Evolutionary conservation across 108 stramenopile genomes (phyloP).

Genomic region (Aureococcus anophagefferens): DNA sequence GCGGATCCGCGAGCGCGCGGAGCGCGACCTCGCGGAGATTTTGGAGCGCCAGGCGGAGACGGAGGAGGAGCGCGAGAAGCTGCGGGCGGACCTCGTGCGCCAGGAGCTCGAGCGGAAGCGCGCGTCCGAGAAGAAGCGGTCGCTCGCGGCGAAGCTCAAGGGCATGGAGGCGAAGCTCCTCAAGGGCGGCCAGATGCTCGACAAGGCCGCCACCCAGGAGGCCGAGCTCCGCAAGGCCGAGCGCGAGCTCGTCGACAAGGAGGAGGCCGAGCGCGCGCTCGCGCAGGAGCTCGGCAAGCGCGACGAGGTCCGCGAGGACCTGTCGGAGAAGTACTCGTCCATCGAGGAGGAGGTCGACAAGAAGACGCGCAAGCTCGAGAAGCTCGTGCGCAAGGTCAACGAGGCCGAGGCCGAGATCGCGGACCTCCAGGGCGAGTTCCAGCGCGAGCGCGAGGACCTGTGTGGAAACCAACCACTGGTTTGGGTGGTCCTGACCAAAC

Average conservation of each 20-base stretch:
- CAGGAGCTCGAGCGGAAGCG: slow-evolving; percentile 52
- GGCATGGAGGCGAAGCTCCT: slow-evolving; percentile 79
- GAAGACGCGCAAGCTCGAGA: slow-evolving; percentile 72
- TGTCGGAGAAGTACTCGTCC: slow-evolving; percentile 25
- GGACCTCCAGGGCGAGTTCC: slow-evolving; percentile 60
- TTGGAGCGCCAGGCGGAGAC: slow-evolving; percentile 49
- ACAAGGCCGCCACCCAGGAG: slow-evolving; percentile 73
- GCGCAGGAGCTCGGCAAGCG: slow-evolving; percentile 45
- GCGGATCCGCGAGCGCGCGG: slow-evolving; percentile 36
- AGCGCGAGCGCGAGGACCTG: slow-evolving; percentile 62
- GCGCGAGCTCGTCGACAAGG: slow-evolving; percentile 56
- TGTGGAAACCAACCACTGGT: too few species aligned
- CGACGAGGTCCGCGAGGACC: slow-evolving; percentile 23
- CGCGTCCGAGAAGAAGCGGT: slow-evolving; percentile 49
- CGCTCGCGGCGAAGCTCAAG: slow-evolving; percentile 52
- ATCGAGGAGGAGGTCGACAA: slow-evolving; percentile 60
- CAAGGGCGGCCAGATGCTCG: slow-evolving; percentile 64
- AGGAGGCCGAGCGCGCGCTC: slow-evolving; percentile 48
- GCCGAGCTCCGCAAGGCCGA: slow-evolving; percentile 63
- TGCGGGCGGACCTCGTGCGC: slow-evolving; percentile 53
- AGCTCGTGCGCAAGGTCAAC: slow-evolving; percentile 67
- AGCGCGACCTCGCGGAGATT: slow-evolving; percentile 39
- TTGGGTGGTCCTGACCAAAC: too few species aligned
- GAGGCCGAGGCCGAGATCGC: slow-evolving; percentile 56
- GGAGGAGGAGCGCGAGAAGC: slow-evolving; percentile 53